These are phyloP conservation scores for Salix udensis DNA, from an alignment of 345 rosid genomes.

Conservation along the genomic window DNA sequence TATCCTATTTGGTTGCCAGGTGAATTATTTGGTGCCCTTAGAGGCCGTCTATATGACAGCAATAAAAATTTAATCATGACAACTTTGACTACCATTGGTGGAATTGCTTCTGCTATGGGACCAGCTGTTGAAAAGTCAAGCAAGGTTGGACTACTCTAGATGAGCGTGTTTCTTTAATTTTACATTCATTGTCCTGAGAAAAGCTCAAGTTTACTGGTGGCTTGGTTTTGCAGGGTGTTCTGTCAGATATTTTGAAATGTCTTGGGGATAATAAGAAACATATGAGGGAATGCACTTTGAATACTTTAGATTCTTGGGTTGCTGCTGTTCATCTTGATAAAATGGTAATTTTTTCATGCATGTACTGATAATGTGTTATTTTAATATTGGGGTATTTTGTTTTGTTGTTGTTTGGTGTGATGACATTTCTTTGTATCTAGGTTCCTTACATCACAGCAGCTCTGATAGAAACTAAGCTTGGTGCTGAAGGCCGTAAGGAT, in stretches of 20 bases:
- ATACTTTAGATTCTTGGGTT: slow-evolving; percentile 79
- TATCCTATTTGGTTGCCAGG: slow-evolving; percentile 37
- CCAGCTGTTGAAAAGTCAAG: slow-evolving; percentile 83
- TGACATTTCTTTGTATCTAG: slow-evolving; percentile 40
- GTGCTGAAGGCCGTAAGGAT: slow-evolving; percentile 98
- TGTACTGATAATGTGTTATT: background rate
- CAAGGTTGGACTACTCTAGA: slow-evolving; percentile 54
- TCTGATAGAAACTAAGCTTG: slow-evolving; percentile 77
- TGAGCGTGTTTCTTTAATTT: background rate
- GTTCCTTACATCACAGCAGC: slow-evolving; percentile 74
- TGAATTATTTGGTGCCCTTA: slow-evolving; percentile 90
- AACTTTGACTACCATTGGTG: slow-evolving; percentile 73
- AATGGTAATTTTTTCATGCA: slow-evolving; percentile 48
- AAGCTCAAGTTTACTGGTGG: background rate
- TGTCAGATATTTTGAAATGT: slow-evolving; percentile 86
- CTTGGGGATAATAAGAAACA: slow-evolving; percentile 98
- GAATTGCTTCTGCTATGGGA: slow-evolving; percentile 88
- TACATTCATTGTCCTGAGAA: background rate
- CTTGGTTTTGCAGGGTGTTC: slow-evolving; percentile 65
- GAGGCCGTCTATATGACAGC: slow-evolving; percentile 89
- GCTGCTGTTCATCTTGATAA: slow-evolving; percentile 96
- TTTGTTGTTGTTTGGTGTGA: background rate
- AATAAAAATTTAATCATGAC: slow-evolving; percentile 90
- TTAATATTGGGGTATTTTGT: slow-evolving; percentile 6
- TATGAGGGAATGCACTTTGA: slow-evolving; percentile 94